phyloP scores from a whole-genome alignment of 345 rosid species.

The Geranium rotundifolium region DNA sequence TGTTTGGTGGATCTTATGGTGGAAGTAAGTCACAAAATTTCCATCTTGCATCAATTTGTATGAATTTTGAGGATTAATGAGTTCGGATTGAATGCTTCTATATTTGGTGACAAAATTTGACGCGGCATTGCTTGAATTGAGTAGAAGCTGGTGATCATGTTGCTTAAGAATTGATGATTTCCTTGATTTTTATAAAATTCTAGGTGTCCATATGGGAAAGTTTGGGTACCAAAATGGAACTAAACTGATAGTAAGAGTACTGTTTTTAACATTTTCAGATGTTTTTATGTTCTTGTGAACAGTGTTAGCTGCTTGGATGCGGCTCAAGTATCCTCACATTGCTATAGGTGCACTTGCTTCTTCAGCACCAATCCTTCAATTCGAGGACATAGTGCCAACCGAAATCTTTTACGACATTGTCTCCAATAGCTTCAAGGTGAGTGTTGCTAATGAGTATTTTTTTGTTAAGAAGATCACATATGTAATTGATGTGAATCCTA shows the following conservation, averaged over 20 bases:
- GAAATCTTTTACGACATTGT: slow-evolving; percentile 78
- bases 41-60: neutral
- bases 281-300: slow-evolving; percentile 8
- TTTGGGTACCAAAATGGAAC: no score
- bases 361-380: slow-evolving; percentile 90
- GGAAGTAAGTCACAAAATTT: slow-evolving; percentile 52
- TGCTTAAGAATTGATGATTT: no score
- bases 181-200: no score
- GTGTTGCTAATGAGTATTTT: neutral
- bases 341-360: slow-evolving; percentile 88
- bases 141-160: no score
- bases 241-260: neutral
- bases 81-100: neutral
- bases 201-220: no score
- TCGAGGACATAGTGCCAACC: slow-evolving; percentile 76
- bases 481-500: no score
- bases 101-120: no score
- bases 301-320: slow-evolving; percentile 99
- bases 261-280: neutral
- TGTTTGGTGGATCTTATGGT: slow-evolving; percentile 95
- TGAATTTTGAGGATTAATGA: neutral
- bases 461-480: no score
- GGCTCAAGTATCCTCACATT: slow-evolving; percentile 87
- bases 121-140: no score
- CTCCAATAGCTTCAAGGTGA: slow-evolving; percentile 68